These are phyloP conservation scores for Fusarium duplospermum DNA, from an alignment of 2,329 filamentous ascomycete genomes.

Conservation along the genomic window DNA sequence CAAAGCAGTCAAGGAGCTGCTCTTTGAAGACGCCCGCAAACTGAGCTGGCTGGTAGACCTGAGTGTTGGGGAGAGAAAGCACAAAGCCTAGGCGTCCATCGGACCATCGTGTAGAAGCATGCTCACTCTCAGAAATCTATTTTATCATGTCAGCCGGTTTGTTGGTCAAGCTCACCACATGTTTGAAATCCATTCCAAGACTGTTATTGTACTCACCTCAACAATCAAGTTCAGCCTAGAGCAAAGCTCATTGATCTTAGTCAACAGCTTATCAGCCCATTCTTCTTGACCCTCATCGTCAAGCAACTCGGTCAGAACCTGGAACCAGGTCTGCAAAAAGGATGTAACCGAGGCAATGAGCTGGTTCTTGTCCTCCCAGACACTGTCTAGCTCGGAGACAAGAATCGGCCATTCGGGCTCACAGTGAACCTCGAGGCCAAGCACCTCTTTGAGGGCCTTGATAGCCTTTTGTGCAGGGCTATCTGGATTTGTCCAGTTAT, in stretches of 20 bases:
- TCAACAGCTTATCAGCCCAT: conserved; percentile 58
- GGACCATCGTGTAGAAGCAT: conserved; percentile 53
- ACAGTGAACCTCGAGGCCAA: conserved; percentile 55
- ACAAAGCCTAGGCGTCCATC: conserved; percentile 52
- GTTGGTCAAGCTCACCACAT: neutral
- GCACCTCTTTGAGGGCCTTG: conserved; percentile 44
- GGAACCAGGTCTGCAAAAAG: conserved; percentile 55
- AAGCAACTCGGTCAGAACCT: conserved; percentile 53
- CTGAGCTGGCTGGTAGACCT: conserved; percentile 47
- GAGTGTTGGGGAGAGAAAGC: conserved; percentile 51
- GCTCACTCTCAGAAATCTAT: conserved; percentile 39
- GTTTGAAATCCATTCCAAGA: neutral
- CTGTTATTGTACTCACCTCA: conserved; percentile 46
- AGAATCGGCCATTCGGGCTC: conserved; percentile 59
- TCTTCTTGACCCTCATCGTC: conserved; percentile 54
- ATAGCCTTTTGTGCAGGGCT: conserved; percentile 50
- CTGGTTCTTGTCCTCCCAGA: conserved; percentile 54
- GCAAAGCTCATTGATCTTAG: conserved; percentile 42
- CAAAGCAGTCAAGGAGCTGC: conserved; percentile 51
- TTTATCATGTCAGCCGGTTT: neutral
- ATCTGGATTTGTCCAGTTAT: conserved; percentile 54
- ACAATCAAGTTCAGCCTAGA: conserved; percentile 50
- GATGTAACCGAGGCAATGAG: conserved; percentile 50
- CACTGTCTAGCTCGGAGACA: conserved; percentile 49
- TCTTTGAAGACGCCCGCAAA: conserved; percentile 52